Evolutionary conservation across 352 stramenopile species (phyloP).

Genomic region (Peronosclerospora sorghi): DNA sequence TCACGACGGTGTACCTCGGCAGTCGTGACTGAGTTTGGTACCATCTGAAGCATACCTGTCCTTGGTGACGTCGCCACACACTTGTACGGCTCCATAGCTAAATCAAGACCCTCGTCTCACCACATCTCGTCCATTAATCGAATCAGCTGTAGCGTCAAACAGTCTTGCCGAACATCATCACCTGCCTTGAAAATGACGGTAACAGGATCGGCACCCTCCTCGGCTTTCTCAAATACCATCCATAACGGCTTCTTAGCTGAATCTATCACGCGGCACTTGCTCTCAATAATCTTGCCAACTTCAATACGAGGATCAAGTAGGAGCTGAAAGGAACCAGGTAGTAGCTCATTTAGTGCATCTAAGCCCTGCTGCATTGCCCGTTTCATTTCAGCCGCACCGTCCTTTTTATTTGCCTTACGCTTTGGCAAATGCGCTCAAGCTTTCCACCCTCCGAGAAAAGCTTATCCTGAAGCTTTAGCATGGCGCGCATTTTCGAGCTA

Average conservation of each 20-base stretch:
- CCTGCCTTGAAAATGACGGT: conserved; percentile 91
- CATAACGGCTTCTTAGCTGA: conserved; percentile 85
- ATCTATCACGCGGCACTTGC: conserved; percentile 85
- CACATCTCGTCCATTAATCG: conserved; percentile 90
- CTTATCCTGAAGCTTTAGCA: conserved; percentile 86
- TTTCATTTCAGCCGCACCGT: conserved; percentile 76
- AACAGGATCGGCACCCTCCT: conserved; percentile 64
- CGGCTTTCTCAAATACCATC: conserved; percentile 83
- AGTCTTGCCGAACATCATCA: conserved; percentile 91
- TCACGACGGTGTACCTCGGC: conserved; percentile 82
- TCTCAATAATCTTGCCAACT: conserved; percentile 73
- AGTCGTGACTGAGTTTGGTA: conserved; percentile 90
- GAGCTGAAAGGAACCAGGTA: conserved; percentile 80
- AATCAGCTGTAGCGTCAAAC: conserved; percentile 88
- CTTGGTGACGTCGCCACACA: conserved; percentile 86
- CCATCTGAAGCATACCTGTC: conserved; percentile 87
- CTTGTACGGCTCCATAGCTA: conserved; percentile 88
- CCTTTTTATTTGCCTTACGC: conserved; percentile 78
- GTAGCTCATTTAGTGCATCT: conserved; percentile 63
- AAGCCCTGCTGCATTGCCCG: conserved; percentile 70
- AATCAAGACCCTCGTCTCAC: conserved; percentile 84
- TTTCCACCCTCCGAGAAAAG: conserved; percentile 68
- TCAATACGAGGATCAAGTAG: conserved; percentile 78
- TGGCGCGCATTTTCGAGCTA: conserved; percentile 86
- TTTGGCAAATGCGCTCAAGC: conserved; percentile 76